A percentile compares a stretch with the other conserved stretches of the same genome.
Evolutionary conservation across 2,329 filamentous ascomycete genomes (phyloP).

Genomic region (Colletotrichum viniferum): DNA sequence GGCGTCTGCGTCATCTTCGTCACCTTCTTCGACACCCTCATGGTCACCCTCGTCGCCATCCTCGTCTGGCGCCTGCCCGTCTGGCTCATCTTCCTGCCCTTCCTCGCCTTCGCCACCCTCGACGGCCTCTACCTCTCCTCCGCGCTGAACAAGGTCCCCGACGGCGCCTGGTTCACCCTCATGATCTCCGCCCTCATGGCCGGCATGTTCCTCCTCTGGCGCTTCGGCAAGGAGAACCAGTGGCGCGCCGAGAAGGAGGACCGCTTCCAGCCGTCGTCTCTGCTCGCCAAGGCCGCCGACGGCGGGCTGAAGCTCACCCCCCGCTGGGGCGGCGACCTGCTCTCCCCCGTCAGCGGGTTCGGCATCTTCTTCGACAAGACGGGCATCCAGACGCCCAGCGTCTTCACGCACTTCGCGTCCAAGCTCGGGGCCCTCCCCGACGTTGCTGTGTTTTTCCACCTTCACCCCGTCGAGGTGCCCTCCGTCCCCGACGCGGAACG

Average conservation of each 20-base stretch:
- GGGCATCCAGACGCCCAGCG: constrained; percentile 66
- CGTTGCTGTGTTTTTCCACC: constrained; percentile 76
- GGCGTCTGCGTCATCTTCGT: constrained; percentile 82
- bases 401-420: constrained; percentile 74
- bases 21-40: constrained; percentile 77
- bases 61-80: constrained; percentile 72
- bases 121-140: constrained; percentile 75
- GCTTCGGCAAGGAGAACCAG: constrained; percentile 79
- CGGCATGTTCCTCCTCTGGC: constrained; percentile 73
- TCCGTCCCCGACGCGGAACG: constrained; percentile 53
- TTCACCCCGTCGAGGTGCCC: constrained; percentile 66
- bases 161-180: constrained; percentile 81
- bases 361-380: constrained; percentile 83
- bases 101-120: constrained; percentile 66
- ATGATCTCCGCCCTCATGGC: constrained; percentile 67
- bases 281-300: constrained; percentile 30
- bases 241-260: constrained; percentile 74
- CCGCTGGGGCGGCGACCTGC: constrained; percentile 44
- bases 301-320: constrained; percentile 35
- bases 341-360: constrained; percentile 58
- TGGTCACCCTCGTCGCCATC: constrained; percentile 74
- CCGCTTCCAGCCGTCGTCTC: constrained; percentile 52
- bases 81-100: constrained; percentile 64
- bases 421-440: constrained; percentile 73
- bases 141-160: constrained; percentile 73